These are phyloP conservation scores for Saturnispora saitoi DNA, from an alignment of 805 yeast genomes.

Conservation along the genomic window DNA sequence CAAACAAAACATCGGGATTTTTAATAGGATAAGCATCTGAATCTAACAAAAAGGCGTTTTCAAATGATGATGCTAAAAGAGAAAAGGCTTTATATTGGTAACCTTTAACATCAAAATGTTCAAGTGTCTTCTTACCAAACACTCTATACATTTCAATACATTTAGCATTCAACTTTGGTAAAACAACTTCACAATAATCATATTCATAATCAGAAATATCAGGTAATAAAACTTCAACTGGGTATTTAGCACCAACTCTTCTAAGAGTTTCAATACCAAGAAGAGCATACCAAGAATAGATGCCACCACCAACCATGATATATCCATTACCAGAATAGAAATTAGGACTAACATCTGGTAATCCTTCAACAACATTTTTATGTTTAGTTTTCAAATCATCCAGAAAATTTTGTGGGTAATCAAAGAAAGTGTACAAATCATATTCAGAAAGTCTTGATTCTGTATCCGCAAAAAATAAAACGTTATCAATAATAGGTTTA, in stretches of 20 bases:
- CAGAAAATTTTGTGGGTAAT: constrained; percentile 26
- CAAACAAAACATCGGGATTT: constrained; percentile 54
- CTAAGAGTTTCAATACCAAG: constrained; percentile 58
- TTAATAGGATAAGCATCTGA: constrained; percentile 68
- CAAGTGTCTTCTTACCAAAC: constrained; percentile 45
- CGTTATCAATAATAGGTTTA: constrained; percentile 28
- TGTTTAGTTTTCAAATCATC: constrained; percentile 29
- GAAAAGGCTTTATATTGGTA: constrained; percentile 70
- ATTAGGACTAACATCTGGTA: constrained; percentile 23
- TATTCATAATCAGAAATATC: constrained; percentile 60
- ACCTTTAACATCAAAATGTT: constrained; percentile 43
- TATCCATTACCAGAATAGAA: constrained; percentile 37
- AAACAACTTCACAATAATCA: constrained; percentile 54
- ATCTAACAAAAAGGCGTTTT: constrained; percentile 62
- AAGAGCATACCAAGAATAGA: constrained; percentile 62
- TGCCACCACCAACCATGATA: constrained; percentile 77
- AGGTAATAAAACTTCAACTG: constrained; percentile 79
- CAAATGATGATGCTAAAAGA: constrained; percentile 61
- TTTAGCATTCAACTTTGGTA: constrained; percentile 54
- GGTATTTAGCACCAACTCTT: constrained; percentile 56
- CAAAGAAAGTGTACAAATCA: constrained; percentile 21
- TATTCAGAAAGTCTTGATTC: constrained; percentile 22
- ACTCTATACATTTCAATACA: constrained; percentile 61
- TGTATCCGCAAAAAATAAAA: constrained; percentile 23
- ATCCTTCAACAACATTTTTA: constrained; percentile 23